Conservation (phyloP, 352 stramenopile species). For the Globisporangium okanoganense region DNA sequence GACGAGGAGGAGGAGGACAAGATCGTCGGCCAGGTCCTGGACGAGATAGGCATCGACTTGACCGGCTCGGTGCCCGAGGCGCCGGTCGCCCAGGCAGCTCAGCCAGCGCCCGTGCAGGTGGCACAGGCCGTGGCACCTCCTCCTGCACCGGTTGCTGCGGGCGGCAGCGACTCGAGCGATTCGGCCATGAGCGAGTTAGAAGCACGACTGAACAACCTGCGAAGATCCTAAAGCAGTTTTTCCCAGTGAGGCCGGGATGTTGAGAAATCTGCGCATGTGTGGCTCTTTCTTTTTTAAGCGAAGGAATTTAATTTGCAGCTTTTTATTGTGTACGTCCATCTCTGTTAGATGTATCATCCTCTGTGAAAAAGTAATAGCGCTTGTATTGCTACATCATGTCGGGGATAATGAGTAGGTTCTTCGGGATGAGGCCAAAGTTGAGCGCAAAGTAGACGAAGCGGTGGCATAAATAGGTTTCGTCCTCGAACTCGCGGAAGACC, state of each 20-base stretch:
- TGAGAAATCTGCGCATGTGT: neutral
- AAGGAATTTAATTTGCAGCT: neutral
- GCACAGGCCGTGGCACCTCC: constrained; percentile 31
- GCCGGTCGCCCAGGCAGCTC: constrained; percentile 47
- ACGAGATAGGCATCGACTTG: constrained; percentile 96
- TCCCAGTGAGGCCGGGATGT: no score
- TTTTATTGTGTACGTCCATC: constrained; percentile 1
- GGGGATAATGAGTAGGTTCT: constrained; percentile 81
- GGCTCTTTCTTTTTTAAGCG: no score
- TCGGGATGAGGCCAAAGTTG: constrained; percentile 77
- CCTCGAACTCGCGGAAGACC: constrained; percentile 71
- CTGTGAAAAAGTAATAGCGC: no score
- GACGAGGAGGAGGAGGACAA: constrained; percentile 96
- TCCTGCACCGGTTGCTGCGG: constrained; percentile 54
- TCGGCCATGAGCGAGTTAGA: constrained; percentile 95
- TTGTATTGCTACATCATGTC: constrained; percentile 48
- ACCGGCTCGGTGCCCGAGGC: constrained; percentile 90
- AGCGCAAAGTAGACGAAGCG: constrained; percentile 82
- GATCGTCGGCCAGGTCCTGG: constrained; percentile 96
- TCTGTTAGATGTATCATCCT: no score
- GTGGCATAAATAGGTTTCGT: constrained; percentile 73
- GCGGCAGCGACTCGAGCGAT: constrained; percentile 46
- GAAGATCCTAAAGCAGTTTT: constrained; percentile 39
- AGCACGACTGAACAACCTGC: constrained; percentile 96
- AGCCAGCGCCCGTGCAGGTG: constrained; percentile 40